Evolutionary conservation across 2,329 filamentous ascomycete genomes (phyloP).

Genomic region (Uncinocarpus reesii): DNA sequence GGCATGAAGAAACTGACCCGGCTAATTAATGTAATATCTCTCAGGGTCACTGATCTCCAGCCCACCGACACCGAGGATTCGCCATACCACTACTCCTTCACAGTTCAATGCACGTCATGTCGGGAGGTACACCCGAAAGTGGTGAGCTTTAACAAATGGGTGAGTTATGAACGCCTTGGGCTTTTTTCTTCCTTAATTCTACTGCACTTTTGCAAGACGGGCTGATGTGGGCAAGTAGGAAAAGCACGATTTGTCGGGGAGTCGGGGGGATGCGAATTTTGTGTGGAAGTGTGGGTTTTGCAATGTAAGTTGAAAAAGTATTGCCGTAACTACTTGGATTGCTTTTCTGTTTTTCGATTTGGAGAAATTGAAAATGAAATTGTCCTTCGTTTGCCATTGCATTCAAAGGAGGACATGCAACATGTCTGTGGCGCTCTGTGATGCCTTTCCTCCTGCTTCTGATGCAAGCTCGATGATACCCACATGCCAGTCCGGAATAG

Average conservation of each 20-base stretch:
- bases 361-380: too few species aligned
- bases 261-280: slow-evolving; percentile 92
- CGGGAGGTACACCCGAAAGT: slow-evolving; percentile 80
- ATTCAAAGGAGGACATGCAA: too few species aligned
- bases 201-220: too few species aligned
- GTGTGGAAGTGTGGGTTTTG: slow-evolving; percentile 99
- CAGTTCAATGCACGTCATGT: slow-evolving; percentile 96
- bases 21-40: not conserved
- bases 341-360: too few species aligned
- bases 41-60: slow-evolving; percentile 78
- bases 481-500: too few species aligned
- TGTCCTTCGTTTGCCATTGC: too few species aligned
- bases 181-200: too few species aligned
- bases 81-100: slow-evolving; percentile 96
- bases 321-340: not conserved
- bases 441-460: too few species aligned
- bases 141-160: slow-evolving; percentile 79
- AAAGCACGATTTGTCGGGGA: slow-evolving; percentile 79
- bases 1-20: too few species aligned
- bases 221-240: slow-evolving; percentile 51
- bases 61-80: slow-evolving; percentile 70
- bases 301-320: slow-evolving; percentile 52
- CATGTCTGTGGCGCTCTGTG: too few species aligned
- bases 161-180: slow-evolving; percentile 33
- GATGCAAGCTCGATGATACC: too few species aligned